Conservation (phyloP, 2,329 filamentous ascomycete species). For the Didymella pinodella region DNA sequence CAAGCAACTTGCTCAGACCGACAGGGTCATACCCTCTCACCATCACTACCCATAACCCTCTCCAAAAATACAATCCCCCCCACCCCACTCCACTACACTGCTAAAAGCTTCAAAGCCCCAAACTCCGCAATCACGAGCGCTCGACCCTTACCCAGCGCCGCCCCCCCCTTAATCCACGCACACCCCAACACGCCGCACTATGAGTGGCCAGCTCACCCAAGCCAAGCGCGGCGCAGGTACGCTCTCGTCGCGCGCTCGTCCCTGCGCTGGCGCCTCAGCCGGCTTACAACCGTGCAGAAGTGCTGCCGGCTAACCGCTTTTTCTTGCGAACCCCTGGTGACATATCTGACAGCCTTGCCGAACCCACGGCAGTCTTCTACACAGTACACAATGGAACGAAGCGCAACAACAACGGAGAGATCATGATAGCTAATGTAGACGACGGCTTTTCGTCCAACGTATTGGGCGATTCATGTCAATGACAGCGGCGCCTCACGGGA, state of each 20-base stretch:
- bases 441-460: slow-evolving; percentile 3
- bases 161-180: slow-evolving; percentile 1
- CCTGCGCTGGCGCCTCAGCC: slow-evolving; percentile 2
- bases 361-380: background rate
- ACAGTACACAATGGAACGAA: background rate
- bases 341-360: background rate
- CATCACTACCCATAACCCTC: background rate
- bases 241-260: background rate
- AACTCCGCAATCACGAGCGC: slow-evolving; percentile 14
- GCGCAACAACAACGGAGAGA: background rate
- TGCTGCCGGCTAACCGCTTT: background rate
- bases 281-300: background rate
- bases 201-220: background rate
- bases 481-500: slow-evolving; percentile 13
- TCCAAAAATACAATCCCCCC: slow-evolving; percentile 3
- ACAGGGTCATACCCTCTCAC: background rate
- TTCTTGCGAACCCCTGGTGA: background rate
- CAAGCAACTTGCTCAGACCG: background rate
- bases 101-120: background rate
- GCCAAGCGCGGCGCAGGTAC: slow-evolving; percentile 3
- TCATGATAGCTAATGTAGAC: background rate
- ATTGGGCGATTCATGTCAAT: background rate
- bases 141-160: slow-evolving; percentile 6
- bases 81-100: background rate
- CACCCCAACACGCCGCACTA: background rate